Conservation (phyloP, 1,284 basidiomycete genomes). For the Rhodotorula sp. region DNA sequence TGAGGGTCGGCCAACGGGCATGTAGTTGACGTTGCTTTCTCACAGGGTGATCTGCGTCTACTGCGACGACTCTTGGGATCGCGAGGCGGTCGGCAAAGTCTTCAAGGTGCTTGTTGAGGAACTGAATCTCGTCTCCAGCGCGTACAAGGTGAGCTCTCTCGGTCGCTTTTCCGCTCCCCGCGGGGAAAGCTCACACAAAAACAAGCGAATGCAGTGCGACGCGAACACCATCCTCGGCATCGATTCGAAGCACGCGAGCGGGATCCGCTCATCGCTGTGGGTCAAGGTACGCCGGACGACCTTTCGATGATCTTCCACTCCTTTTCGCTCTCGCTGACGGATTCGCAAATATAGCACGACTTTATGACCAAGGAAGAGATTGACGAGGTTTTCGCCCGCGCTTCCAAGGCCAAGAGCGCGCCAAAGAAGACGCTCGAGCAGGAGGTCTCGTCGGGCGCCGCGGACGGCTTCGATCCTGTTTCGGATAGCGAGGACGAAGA, state of each 20-base stretch:
- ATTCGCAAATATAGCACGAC: neutral
- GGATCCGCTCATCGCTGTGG: slow-evolving; percentile 45
- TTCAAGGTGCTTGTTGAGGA: slow-evolving; percentile 36
- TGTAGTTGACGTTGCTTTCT: neutral
- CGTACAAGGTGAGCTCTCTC: slow-evolving; percentile 25
- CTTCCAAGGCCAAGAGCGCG: neutral
- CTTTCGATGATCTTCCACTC: no score
- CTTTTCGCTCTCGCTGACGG: neutral
- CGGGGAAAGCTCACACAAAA: neutral
- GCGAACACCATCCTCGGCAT: slow-evolving; percentile 47
- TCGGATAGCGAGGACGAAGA: slow-evolving; percentile 20
- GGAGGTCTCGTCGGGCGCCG: slow-evolving; percentile 10
- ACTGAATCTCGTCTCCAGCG: slow-evolving; percentile 10
- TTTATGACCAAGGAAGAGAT: slow-evolving; percentile 40
- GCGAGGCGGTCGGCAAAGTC: slow-evolving; percentile 26
- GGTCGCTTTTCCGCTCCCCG: neutral
- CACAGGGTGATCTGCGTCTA: slow-evolving; percentile 41
- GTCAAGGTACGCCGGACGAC: neutral
- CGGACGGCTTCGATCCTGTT: slow-evolving; percentile 18
- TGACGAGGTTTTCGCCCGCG: slow-evolving; percentile 6
- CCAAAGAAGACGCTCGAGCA: slow-evolving; percentile 22
- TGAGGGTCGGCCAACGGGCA: neutral
- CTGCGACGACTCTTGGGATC: slow-evolving; percentile 39
- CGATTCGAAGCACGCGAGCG: slow-evolving; percentile 50
- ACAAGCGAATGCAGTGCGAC: slow-evolving; percentile 10